Base-by-base conservation (phyloP, 371 early-diverging fungal genomes). In the Dinochytrium kinnereticum region DNA sequence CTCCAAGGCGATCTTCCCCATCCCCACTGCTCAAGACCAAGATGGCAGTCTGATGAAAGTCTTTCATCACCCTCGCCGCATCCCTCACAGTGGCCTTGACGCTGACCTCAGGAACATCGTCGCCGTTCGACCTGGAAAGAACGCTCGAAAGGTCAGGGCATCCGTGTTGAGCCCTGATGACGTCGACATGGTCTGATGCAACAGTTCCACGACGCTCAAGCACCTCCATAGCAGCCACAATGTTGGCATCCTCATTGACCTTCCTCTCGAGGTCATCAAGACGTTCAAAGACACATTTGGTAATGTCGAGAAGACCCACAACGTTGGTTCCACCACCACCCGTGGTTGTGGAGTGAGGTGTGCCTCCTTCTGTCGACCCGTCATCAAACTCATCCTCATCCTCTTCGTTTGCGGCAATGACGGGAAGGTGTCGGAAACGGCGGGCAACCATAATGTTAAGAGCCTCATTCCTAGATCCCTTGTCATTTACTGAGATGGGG, bases 401-500 rank as follows among this genome's bases (percentile, higher is more conserved):
- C 34, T 94, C 95, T 40, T 92, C 93, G 70, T 93, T 92, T 74
- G 95, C 94, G 77, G 93, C 91, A 83, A 95, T 94, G 10, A 97
- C 95, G 38, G 96, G 98, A 84, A 98, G 85, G 80, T 98, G 98
- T 55, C 98, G 89, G 86, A 97, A 98, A 33, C 94, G 92, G 53
- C 93, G 89, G 19, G 88, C 86, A 15, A 96, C 96, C 98, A 98
- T 98, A 69, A 94, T 88, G 78, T 93, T 92, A 40, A 98, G 82
- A 19, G 98, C 98, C 73, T 96, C 97, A 1, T 94, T 94, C n/a
- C 84, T 68, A 71, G 72, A 73, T 21, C 84, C 83, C 69, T 83
- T 79, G 68, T 82, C 86, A 64, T 80, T 78, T 2, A 83, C 84
- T 49, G 80, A 75, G 49, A 95, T 89, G 34, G 97, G 97, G 65